Base-by-base conservation (phyloP, 345 rosid genomes). In the Camelina hispida region DNA sequence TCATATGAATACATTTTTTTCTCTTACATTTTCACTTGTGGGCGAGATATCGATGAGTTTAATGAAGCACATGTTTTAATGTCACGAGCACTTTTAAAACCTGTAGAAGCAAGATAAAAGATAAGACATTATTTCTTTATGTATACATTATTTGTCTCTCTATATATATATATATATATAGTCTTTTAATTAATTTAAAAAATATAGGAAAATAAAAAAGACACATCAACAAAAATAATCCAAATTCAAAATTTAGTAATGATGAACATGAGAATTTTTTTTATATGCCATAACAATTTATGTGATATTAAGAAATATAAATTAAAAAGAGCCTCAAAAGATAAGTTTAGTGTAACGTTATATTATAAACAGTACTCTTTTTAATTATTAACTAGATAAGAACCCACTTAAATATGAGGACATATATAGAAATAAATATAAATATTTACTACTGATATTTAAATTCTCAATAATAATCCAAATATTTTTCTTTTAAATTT, bases 21-120 rank as follows among this genome's bases (percentile, higher is more conserved):
- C 47, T 9, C 74, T 68, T 76, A 76, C 74, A 62, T 69, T 7
- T 76, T 69, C 22, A 54, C 74, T 69, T 20, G 67, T 30, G 62
- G 56, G 1, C 16, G 56, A 51, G 37, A 28, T 28, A 28, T 28
- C 30, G 56, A n/a, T 51, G 46, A 3, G 62, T 20, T 34, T 52
- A 40, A 2, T 25, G 69, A 63, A 18, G 46, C 58, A 52, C 20
- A 13, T 37, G 30, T 47, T 44, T 44, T 9, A 11, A 44, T 3
- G 50, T 61, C 17, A 34, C 69, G 69, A 61, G 30, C 9, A 34
- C 7, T 32, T 76, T 18, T 76, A 2, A n/a, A 76, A 53, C 79
- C 79, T 76, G 32, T n/a, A 40, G 14, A 59, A 59, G 32, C 11
- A 60, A 56, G 2, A 28, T 28, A 28, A 28, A 28, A 28, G 30